Percentiles rank a stretch among this genome's conserved stretches.
Conservation (phyloP, 306 rosid genomes). For the Fragaria ananassa region DNA sequence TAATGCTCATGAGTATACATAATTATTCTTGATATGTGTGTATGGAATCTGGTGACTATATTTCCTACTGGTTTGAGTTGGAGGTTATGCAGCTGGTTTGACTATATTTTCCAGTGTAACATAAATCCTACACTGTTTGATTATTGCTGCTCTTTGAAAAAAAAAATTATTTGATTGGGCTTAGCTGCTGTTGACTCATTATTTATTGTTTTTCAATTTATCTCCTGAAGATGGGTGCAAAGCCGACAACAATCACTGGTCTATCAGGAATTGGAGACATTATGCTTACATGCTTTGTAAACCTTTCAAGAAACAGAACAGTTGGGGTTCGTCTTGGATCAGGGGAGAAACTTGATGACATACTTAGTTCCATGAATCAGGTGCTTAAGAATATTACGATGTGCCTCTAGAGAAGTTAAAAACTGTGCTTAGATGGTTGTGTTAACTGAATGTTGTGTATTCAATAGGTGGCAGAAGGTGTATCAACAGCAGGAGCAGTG, state of each 20-base stretch:
- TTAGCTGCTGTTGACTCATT: conserved; percentile 17
- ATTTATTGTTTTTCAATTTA: conserved; percentile 18
- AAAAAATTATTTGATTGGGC: neutral
- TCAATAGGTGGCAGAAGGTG: conserved; percentile 88
- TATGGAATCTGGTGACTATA: neutral
- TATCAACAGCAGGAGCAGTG: conserved; percentile 94
- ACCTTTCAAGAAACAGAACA: conserved; percentile 84
- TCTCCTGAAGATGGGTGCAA: conserved; percentile 84
- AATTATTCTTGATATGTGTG: neutral
- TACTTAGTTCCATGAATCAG: conserved; percentile 82
- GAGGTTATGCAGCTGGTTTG: conserved; percentile 8
- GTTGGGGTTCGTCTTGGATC: conserved; percentile 91
- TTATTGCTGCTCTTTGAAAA: neutral
- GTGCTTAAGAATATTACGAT: conserved; percentile 32
- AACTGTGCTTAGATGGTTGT: neutral
- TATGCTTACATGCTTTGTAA: conserved; percentile 91
- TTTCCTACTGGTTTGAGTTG: neutral
- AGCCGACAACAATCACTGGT: conserved; percentile 84
- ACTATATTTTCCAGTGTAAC: neutral
- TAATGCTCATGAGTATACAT: neutral
- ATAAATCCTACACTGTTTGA: neutral
- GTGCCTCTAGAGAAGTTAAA: neutral
- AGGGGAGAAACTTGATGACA: conserved; percentile 78
- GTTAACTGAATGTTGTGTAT: neutral
- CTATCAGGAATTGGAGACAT: conserved; percentile 92